Evolutionary conservation across 2,329 filamentous ascomycete genomes (phyloP), one percentile per base, ranked within the genome.

Genomic region (Clarireedia homoeocarpa): DNA sequence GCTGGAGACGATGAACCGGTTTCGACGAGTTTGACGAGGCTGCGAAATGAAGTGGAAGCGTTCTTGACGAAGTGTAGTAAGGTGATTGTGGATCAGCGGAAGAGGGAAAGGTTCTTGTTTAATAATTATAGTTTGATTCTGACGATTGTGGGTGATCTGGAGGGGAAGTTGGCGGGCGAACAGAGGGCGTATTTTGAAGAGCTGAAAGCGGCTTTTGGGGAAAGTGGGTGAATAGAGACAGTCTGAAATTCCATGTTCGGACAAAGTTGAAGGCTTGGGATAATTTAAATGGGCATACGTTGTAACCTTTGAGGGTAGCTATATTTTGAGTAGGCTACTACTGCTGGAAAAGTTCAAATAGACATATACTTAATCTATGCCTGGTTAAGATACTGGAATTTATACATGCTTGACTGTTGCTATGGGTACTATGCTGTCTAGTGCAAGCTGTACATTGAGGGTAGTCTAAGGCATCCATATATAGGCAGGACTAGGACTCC

Each of bases 41-140:
- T 99, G 65, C 78, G 90, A 30, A 80, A 78, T 56, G 94, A 97
- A 68, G 86, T 92, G 44, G 91, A 97, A 71, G 81, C 82, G 0
- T 94, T 96, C 63, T 71, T 99, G 59, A 81, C 82, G 5, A 90
- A 88, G 68, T 77, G 91, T 58, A 88, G 88, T 67, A 86, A 89
- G 63, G 76, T 77, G 0, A 89, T 91, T 60, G 84, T 82, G 20
- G 92, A 96, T 66, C 79, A 82, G 61, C 82, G 89, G 68, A 95
- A 95, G 73, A 79, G 86, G 62, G 87, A 92, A 63, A 78, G 94
- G 46, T 97, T 97, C 68, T 71, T 99, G 66, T 94, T 88, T 69
- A 99, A 97, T 70, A 99, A 99, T 71, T 97, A 95, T 71, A 95
- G 89, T 53, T 77, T 99, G 61, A 82, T 99, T n/a, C 77, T 90